Base-by-base conservation (phyloP, 2,329 filamentous ascomycete species). In the Parastagonospora avenae region DNA sequence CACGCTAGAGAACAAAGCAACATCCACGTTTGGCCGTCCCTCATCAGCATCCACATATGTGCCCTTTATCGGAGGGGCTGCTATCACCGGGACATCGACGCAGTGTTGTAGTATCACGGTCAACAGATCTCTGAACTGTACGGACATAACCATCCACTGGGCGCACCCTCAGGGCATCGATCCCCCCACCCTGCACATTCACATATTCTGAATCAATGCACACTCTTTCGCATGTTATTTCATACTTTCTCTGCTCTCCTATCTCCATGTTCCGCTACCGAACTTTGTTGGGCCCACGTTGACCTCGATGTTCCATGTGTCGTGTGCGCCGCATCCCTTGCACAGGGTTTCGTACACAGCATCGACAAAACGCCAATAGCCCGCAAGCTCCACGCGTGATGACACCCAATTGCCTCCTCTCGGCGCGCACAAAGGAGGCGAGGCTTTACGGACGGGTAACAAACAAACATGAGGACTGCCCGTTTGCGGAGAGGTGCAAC, bases 341-440 rank as follows among this genome's bases (percentile, higher is more conserved):
- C 52, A 55, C 46, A 24, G 31, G 29, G 40, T 15, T 32, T 19
- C 24, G 33, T 19, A 42, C 40, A 35, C 27, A 31, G 38, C 31
- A 19, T 44, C 43, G 38, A 45, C 39, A 41, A 47, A 41, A 42
- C 50, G 41, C 46, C 46, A 50, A 47, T 41, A 31, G 43, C 24
- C 44, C 8, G 16, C 29, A 15, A 32, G 14, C 32, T 27, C 32
- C 19, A 47, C 36, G 32, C 41, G 19, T 46, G 30, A 8, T 42
- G 38, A 29, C 31, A 35, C 37, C 14, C 16, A 15, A 8, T 46
- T 52, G 39, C 27, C 6, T 14, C 19, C 41, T 37, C 32, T 45
- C 42, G 35, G 42, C 45, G 52, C 52, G 50, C 37, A 66, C 56
- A 66, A 63, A 63, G 56, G 56, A 54, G 46, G 48, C 38, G 37